A percentile compares a stretch with the other conserved stretches of the same genome.
Conservation (phyloP, 2,329 filamentous ascomycete species). For the Colletotrichum orchidophilum region DNA sequence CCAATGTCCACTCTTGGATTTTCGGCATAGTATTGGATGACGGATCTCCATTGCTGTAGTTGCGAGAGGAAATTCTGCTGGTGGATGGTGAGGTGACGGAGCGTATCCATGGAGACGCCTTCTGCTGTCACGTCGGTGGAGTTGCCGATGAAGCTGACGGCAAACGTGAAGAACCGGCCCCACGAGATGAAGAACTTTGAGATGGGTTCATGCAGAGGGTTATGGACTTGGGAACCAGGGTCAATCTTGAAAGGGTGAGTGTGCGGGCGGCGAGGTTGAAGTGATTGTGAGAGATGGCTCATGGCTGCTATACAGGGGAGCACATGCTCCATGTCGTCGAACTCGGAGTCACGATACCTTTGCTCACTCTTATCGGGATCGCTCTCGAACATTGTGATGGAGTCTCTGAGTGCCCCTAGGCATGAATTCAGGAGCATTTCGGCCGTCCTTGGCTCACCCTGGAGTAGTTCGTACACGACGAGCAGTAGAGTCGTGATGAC, state of each 20-base stretch:
- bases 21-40: constrained; percentile 9
- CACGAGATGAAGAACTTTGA: constrained; percentile 23
- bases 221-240: constrained; percentile 9
- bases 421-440: constrained; percentile 27
- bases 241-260: constrained; percentile 26
- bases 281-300: constrained; percentile 27
- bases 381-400: constrained; percentile 10
- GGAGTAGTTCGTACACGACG: constrained; percentile 32
- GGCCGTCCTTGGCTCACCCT: constrained; percentile 26
- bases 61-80: constrained; percentile 19
- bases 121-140: not conserved
- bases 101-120: not conserved
- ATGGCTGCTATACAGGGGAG: constrained; percentile 34
- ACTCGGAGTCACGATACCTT: not conserved
- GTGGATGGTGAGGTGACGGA: not conserved
- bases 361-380: not conserved
- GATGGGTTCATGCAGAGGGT: constrained; percentile 6
- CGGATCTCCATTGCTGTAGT: constrained; percentile 4
- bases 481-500: constrained; percentile 30
- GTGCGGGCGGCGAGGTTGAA: constrained; percentile 13
- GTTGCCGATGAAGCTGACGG: constrained; percentile 19
- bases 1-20: not conserved
- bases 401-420: constrained; percentile 18
- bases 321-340: constrained; percentile 34
- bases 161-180: constrained; percentile 30